Percentiles rank a stretch among this genome's conserved stretches.
These are phyloP conservation scores for Penicillium paneum DNA, from an alignment of 2,329 filamentous ascomycete genomes.

Conservation along the genomic window DNA sequence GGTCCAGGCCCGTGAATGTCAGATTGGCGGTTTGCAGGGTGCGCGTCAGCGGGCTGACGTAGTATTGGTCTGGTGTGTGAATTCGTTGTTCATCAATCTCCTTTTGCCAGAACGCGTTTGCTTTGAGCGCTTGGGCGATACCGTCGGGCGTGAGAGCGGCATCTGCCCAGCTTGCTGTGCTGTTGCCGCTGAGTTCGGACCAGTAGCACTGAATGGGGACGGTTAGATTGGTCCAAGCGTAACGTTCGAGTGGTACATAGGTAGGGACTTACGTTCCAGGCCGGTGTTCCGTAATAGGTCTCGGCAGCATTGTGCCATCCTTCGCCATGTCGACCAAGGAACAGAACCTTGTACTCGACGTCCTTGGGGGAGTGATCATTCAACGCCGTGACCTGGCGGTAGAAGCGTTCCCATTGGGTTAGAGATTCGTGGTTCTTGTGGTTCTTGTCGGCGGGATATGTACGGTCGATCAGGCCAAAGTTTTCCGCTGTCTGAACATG, in stretches of 20 bases:
- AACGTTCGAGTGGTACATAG: background rate
- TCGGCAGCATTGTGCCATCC: slow-evolving; percentile 61
- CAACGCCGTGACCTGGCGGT: slow-evolving; percentile 47
- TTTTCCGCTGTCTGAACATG: slow-evolving; percentile 36
- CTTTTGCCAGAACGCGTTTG: slow-evolving; percentile 49
- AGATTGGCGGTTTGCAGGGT: slow-evolving; percentile 55
- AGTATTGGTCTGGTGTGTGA: slow-evolving; percentile 54
- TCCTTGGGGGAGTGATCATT: slow-evolving; percentile 41
- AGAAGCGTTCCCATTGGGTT: slow-evolving; percentile 59
- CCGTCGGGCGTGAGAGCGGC: slow-evolving; percentile 54
- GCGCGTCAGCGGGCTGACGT: slow-evolving; percentile 55
- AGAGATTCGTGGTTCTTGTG: slow-evolving; percentile 26
- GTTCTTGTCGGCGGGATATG: slow-evolving; percentile 41
- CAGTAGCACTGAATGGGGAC: slow-evolving; percentile 50
- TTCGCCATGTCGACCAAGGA: slow-evolving; percentile 59
- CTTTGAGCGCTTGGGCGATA: slow-evolving; percentile 47
- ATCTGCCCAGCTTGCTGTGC: slow-evolving; percentile 55
- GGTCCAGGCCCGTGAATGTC: slow-evolving; percentile 48
- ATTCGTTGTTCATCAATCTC: slow-evolving; percentile 47
- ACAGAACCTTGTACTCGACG: slow-evolving; percentile 55
- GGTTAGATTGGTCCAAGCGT: background rate
- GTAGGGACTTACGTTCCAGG: slow-evolving; percentile 53
- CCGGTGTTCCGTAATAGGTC: slow-evolving; percentile 55
- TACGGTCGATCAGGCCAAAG: slow-evolving; percentile 51
- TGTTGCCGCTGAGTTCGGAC: slow-evolving; percentile 55